Base-by-base conservation (phyloP, 2,329 filamentous ascomycete genomes). In the Alternaria atra region DNA sequence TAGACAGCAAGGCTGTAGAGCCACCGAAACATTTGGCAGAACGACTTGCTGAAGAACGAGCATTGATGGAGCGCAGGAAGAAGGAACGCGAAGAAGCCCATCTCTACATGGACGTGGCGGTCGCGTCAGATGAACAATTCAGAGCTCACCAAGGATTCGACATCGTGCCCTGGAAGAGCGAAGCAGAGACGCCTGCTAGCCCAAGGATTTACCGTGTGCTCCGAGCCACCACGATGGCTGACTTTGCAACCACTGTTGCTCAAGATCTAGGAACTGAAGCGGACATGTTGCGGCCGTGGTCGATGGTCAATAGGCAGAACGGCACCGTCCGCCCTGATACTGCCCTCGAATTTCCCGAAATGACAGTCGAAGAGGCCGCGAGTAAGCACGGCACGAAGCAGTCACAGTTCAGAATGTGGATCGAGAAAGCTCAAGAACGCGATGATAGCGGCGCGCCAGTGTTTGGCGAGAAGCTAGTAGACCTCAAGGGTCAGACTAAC, bases 291-390 rank as follows among this genome's bases (percentile, higher is more conserved):
- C 88, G 95, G 23, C 86, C 97, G 17, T 99, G 95, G 96, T 88
- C 93, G 55, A 97, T 99, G 94, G 95, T 99, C 1, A 98, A 97
- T 75, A 90, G 95, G 10, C 95, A 99, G 78, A 99, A 99, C 77
- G 97, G 97, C 80, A 99, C 95, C 0, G 90, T 93, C 37, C 89
- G 95, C 17, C 95, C 96, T 0, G 95, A 99, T 75, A 90, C 92
- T 60, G 92, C 93, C 0, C 89, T 99, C 50, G 87, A 87, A 76
- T 93, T 97, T 73, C 81, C 88, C 2, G 85, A 90, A 5, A 90
- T 92, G 77, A 94, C 79, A 3, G 73, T 84, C 2, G 80, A 84
- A 65, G 93, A 97, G 65, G 89, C 88, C 2, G 84, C 87, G 56
- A 84, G 82, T 58, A 89, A 89, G 82, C 90, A 84, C 75, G 92